Base-by-base conservation (phyloP, 768 basidiomycete species). In the Kwoniella bestiolae region DNA sequence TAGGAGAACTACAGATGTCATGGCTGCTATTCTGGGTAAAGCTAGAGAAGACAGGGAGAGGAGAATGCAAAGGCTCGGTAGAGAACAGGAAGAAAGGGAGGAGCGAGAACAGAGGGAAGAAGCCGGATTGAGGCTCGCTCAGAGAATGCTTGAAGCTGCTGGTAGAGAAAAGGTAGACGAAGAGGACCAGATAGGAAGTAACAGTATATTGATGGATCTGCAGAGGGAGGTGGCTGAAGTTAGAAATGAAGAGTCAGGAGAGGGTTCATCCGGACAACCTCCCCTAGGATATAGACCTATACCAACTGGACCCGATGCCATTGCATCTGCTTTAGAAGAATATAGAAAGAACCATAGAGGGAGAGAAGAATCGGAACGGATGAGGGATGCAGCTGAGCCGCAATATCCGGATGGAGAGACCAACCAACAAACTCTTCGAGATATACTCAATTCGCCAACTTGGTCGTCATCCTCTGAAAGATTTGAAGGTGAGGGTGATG, bases 21-120 rank as follows among this genome's bases (percentile, higher is more conserved):
- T 65, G n/a, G 63, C 63, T 28, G 56, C 56, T 18, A 46, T 65
- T 35, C 26, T 65, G 31, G 50, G 50, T 4, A 61, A 51, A 38
- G 50, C 47, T 9, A 38, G 63, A 31, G 47, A 32, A 7, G 35
- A 51, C 26, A 41, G 56, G 31, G 29, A 57, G 21, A 57, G 31
- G 18, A 41, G 52, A 26, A 26, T 26, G 23, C n/a, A 26, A 23
- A 26, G 14, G 25, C 50, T 26, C 3, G 35, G 45, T 45, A 41
- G 56, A 6, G 21, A n/a, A 25, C 21, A 56, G 32, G 55, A 56
- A 41, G 29, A 31, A 31, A 28, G n/a, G 8, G 55, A 56, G 29
- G 29, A 31, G 16, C n/a, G 21, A 21, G 56, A 45, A 26, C 35
- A 57, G 25, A 57, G 28, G 23, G 56, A 57, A 29, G 50, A 51